Base-by-base conservation (phyloP, 441 rosid genomes). In the Cnidoscolus chayamansa region DNA sequence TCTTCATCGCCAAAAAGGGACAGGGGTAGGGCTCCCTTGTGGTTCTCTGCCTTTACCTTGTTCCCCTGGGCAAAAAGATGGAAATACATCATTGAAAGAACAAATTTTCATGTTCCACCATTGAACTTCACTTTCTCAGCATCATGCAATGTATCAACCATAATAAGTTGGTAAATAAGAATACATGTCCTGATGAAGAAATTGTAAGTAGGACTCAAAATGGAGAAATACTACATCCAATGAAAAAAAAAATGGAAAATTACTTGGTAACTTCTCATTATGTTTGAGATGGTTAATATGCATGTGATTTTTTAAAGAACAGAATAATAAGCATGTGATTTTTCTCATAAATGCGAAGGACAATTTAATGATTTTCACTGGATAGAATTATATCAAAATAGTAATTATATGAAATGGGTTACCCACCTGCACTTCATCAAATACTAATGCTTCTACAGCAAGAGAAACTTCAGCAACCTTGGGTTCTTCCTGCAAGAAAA, bases 1-100 rank as follows among this genome's bases (percentile, higher is more conserved):
- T 86, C 83, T 72, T 57, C 87, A 57, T 85, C 88, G 62, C 91
- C 89, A 71, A 90, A 90, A 78, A 90, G 65, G 11, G 94, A 84
- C 68, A 87, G 78, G 10, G 96, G 93, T 81, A 90, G 71, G 17
- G 89, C 86, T 71, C 82, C 87, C 48, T 82, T 87, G 67, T 79
- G 86, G 72, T 79, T 82, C 63, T 75, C 76, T 49, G 53, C 62
- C 63, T n/a, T 69, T 61, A 72, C 70, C 70, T 71, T 75, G 67
- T 75, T 85, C 72, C 72, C 82, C 97, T 91, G 79, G 43, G 67
- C 77, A 57, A 57, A 72, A 54, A 64, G 65, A 74, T 63, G 37
- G 32, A 61, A 71, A 80, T 70, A 67, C 43, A 58, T 67, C 56
- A 51, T 0, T 16, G 3, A 63, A 63, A 77, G 51, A 68, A 71